Conservation (phyloP, 352 stramenopile genomes). For the Thraustochytrium sp. region DNA sequence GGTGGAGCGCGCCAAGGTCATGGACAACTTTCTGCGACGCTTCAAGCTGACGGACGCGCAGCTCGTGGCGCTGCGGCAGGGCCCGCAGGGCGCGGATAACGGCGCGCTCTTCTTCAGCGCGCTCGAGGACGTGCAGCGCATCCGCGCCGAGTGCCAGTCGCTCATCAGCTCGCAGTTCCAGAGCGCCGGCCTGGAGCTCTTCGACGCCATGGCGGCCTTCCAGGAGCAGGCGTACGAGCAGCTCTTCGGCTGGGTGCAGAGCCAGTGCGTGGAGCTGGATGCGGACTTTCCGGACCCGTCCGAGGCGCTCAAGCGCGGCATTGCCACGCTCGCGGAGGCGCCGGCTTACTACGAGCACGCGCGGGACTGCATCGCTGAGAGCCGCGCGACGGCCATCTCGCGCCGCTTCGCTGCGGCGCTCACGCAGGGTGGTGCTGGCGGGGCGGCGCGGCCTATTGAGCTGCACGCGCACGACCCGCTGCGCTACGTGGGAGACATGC, state of each 20-base stretch:
- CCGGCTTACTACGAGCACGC: slow-evolving; percentile 74
- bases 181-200: slow-evolving; percentile 65
- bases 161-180: slow-evolving; percentile 54
- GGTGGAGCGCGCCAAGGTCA: slow-evolving; percentile 16
- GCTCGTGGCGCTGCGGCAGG: slow-evolving; percentile 54
- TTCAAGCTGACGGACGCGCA: slow-evolving; percentile 68
- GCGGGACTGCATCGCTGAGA: slow-evolving; percentile 64
- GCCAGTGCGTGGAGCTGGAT: slow-evolving; percentile 65
- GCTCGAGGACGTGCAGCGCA: slow-evolving; percentile 64
- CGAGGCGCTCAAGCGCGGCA: slow-evolving; percentile 62
- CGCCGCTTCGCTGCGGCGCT: slow-evolving; percentile 68
- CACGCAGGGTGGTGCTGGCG: slow-evolving; percentile 64
- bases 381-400: slow-evolving; percentile 60
- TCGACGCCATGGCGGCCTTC: slow-evolving; percentile 70
- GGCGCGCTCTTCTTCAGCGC: slow-evolving; percentile 59
- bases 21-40: slow-evolving; percentile 60
- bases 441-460: slow-evolving; percentile 71
- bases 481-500: slow-evolving; percentile 76
- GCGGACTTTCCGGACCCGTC: slow-evolving; percentile 57
- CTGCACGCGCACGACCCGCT: slow-evolving; percentile 74
- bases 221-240: slow-evolving; percentile 73
- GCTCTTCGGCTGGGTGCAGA: slow-evolving; percentile 76
- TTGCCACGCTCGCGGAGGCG: slow-evolving; percentile 61
- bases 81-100: slow-evolving; percentile 24
- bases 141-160: slow-evolving; percentile 64